A percentile compares a stretch with the other conserved stretches of the same genome.
Evolutionary conservation across 441 rosid genomes (phyloP).

Genomic region (Brassica hybrid): DNA sequence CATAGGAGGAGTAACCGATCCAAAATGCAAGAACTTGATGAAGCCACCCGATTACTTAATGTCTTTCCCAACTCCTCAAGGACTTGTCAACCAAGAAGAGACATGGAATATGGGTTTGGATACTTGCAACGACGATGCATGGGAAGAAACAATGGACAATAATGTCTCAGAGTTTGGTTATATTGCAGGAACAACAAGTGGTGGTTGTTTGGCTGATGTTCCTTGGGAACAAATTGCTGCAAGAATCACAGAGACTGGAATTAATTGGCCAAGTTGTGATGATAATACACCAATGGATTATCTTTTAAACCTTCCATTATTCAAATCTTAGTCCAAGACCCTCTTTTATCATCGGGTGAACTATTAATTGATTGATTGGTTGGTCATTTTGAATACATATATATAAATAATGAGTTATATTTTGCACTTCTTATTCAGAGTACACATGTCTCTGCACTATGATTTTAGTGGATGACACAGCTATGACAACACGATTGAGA

Average conservation of each 20-base stretch:
- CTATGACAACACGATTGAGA: neutral
- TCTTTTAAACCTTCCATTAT: conserved; percentile 18
- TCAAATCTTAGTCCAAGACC: conserved; percentile 8
- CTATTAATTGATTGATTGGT: conserved; percentile 25
- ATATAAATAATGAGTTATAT: neutral
- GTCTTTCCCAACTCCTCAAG: conserved; percentile 38
- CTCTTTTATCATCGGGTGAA: neutral
- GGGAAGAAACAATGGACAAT: conserved; percentile 54
- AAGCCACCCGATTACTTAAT: conserved; percentile 51
- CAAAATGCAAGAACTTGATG: conserved; percentile 53
- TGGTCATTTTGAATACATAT: conserved; percentile 30
- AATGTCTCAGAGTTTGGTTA: conserved; percentile 56
- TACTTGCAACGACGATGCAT: conserved; percentile 48
- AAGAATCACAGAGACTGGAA: conserved; percentile 50
- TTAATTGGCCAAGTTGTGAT: conserved; percentile 50
- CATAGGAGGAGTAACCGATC: conserved; percentile 38
- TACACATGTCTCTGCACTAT: neutral
- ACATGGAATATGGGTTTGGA: conserved; percentile 67
- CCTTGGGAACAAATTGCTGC: conserved; percentile 61
- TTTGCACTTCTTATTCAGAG: conserved; percentile 5
- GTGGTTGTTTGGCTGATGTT: conserved; percentile 57
- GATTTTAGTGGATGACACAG: conserved; percentile 1
- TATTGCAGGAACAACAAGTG: conserved; percentile 36
- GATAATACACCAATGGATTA: conserved; percentile 24
- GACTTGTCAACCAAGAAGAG: conserved; percentile 58